Evolutionary conservation across 768 basidiomycete species (phyloP), one percentile per base, ranked within the genome.

Genomic region (Crepidotus variabilis): DNA sequence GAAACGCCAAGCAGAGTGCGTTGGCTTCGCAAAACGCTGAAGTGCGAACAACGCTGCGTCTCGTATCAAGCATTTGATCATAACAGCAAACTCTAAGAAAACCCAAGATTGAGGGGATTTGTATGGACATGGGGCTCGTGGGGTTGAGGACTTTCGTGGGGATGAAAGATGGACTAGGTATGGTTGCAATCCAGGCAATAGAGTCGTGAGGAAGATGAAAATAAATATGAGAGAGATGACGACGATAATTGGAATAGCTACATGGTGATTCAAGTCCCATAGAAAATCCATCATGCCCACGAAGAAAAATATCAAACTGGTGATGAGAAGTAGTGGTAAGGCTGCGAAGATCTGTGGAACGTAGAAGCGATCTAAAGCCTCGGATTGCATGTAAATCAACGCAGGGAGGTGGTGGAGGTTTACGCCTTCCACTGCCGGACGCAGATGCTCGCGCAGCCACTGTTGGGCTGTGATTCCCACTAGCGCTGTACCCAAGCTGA

Each of bases 291-390:
- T 49, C 32, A 69, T 50, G 6, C 66, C 67, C 14, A 60, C 56
- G 28, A 69, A 65, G 52, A 70, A 69, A 7, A 69, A 59, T 3
- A 65, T 57, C 7, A 70, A 52, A 4, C 67, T 60, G 7, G 59
- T 14, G 36, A 69, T 63, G 9, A 70, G 58, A 7, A 70, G 56
- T 10, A 69, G 51, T 1, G 67, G 69, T 21, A 70, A 63, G 7
- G 57, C 50, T 2, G 61, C 47, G 8, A 70, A 45, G 21, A 67
- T 64, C 18, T 48, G 49, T 1, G 59, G 62, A 21, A 69, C 60
- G 11, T 57, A 54, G 63, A 65, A 70, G 18, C 50, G 51, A 14
- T 60, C 33, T 23, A 67, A 58, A 13, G 61, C 63, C 33, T 66
- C 61, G 18, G 61, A 58, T 14, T 62, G 65, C 57, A 69, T 57